phyloP scores from a whole-genome alignment of 495 filamentous ascomycete genomes.

The Jackrogersella minutella region DNA sequence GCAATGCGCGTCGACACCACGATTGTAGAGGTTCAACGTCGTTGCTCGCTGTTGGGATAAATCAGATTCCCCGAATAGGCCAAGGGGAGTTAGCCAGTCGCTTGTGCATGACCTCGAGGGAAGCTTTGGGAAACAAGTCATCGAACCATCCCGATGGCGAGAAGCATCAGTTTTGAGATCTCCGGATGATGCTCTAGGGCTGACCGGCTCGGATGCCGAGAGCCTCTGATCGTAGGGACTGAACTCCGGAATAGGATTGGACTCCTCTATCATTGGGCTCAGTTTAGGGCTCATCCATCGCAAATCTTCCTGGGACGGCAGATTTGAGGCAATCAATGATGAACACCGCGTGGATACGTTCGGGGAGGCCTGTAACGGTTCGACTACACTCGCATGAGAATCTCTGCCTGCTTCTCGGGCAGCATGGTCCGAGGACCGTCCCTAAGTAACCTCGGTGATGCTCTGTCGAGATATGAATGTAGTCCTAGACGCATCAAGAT shows the following conservation, averaged over 20 bases:
- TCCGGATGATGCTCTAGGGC: conserved; percentile 9
- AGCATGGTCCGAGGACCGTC: not conserved
- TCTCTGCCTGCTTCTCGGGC: conserved; percentile 4
- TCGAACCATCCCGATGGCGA: conserved; percentile 20
- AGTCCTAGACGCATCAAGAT: conserved; percentile 19
- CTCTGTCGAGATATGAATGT: conserved; percentile 45
- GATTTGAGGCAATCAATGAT: conserved; percentile 9
- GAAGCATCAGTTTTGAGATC: not conserved
- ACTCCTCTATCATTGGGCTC: not conserved
- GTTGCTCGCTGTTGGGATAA: conserved; percentile 11
- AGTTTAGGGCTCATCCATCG: conserved; percentile 16
- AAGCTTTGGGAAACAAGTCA: conserved; percentile 38
- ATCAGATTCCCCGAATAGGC: conserved; percentile 17
- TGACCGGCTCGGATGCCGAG: conserved; percentile 35
- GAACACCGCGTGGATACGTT: conserved; percentile 22
- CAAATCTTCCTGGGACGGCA: conserved; percentile 4
- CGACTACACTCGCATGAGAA: not conserved
- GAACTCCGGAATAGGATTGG: not conserved
- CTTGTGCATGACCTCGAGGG: conserved; percentile 35
- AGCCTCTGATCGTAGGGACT: conserved; percentile 15
- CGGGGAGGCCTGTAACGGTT: conserved; percentile 7
- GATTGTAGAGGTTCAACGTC: conserved; percentile 25
- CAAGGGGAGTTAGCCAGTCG: conserved; percentile 43
- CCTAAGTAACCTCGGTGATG: conserved; percentile 45
- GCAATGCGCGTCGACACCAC: conserved; percentile 29